These are phyloP conservation scores for Yamadazyma epiphylla DNA, from an alignment of 1,139 yeast species.

Conservation along the genomic window DNA sequence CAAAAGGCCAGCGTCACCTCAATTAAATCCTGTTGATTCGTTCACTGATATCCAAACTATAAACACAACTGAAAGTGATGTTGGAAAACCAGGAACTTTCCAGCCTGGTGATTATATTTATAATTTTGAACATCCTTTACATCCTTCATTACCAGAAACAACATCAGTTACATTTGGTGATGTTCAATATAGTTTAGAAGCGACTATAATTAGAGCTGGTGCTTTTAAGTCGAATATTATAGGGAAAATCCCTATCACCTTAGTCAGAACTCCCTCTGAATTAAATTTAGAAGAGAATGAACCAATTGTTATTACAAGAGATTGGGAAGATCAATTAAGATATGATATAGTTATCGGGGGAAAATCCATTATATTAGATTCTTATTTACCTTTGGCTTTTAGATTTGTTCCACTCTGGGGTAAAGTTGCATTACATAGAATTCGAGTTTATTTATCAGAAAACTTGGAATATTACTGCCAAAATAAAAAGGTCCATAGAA, in stretches of 20 bases:
- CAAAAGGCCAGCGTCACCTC: constrained; percentile 40
- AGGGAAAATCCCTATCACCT: constrained; percentile 59
- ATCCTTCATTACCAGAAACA: constrained; percentile 79
- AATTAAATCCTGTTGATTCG: constrained; percentile 15
- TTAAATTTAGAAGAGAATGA: constrained; percentile 83
- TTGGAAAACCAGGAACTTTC: constrained; percentile 29
- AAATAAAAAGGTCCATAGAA: constrained; percentile 80
- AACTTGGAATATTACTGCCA: constrained; percentile 86
- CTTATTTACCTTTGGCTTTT: constrained; percentile 80
- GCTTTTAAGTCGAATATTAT: constrained; percentile 75
- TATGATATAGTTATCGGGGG: constrained; percentile 90
- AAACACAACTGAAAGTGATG: constrained; percentile 16
- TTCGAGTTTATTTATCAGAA: constrained; percentile 82
- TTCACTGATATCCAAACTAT: constrained; percentile 12
- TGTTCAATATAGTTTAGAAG: constrained; percentile 67
- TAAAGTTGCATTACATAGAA: constrained; percentile 81
- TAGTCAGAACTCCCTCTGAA: constrained; percentile 76
- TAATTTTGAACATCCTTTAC: constrained; percentile 86
- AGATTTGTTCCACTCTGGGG: constrained; percentile 77
- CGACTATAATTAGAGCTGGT: constrained; percentile 69
- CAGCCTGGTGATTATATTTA: constrained; percentile 87
- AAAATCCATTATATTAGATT: constrained; percentile 79
- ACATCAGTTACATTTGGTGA: constrained; percentile 77
- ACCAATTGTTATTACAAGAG: constrained; percentile 84
- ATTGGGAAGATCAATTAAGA: constrained; percentile 89